Conservation (phyloP, 768 basidiomycete species). For the Porpolomopsis calyptriformis region DNA sequence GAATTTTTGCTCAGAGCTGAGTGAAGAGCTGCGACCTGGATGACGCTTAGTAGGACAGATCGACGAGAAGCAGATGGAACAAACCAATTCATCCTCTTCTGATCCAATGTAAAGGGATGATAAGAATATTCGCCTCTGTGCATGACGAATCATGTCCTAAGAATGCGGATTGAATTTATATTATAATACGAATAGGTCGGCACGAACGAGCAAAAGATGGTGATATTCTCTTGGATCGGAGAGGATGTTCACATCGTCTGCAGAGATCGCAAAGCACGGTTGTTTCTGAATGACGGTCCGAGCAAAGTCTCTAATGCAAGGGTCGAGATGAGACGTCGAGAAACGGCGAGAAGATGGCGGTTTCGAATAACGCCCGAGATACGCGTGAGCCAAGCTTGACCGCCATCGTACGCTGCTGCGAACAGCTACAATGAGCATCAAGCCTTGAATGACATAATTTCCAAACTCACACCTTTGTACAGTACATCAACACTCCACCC, state of each 20-base stretch:
- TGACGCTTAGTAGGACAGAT: background rate
- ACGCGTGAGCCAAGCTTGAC: background rate
- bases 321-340: slow-evolving; percentile 16
- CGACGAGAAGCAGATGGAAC: slow-evolving; percentile 18
- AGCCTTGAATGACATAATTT: background rate
- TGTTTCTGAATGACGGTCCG: slow-evolving; percentile 27
- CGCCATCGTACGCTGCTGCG: background rate
- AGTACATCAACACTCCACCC: too few species aligned
- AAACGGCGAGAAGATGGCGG: slow-evolving; percentile 2
- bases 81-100: slow-evolving; percentile 67
- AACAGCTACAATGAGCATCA: slow-evolving; percentile 1
- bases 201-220: slow-evolving; percentile 39
- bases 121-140: slow-evolving; percentile 71
- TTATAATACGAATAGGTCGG: background rate
- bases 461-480: too few species aligned
- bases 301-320: slow-evolving; percentile 29
- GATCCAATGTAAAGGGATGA: slow-evolving; percentile 86
- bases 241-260: slow-evolving; percentile 43
- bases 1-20: slow-evolving; percentile 48
- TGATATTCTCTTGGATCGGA: slow-evolving; percentile 52
- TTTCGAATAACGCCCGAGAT: background rate
- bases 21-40: slow-evolving; percentile 62
- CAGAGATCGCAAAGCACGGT: slow-evolving; percentile 37
- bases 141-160: slow-evolving; percentile 70
- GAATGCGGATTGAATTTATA: slow-evolving; percentile 1